Percentiles rank a stretch among this genome's conserved stretches.
These are phyloP conservation scores for Hyparrhenia diplandra DNA, from an alignment of 176 grass and related monocot species.

Conservation along the genomic window DNA sequence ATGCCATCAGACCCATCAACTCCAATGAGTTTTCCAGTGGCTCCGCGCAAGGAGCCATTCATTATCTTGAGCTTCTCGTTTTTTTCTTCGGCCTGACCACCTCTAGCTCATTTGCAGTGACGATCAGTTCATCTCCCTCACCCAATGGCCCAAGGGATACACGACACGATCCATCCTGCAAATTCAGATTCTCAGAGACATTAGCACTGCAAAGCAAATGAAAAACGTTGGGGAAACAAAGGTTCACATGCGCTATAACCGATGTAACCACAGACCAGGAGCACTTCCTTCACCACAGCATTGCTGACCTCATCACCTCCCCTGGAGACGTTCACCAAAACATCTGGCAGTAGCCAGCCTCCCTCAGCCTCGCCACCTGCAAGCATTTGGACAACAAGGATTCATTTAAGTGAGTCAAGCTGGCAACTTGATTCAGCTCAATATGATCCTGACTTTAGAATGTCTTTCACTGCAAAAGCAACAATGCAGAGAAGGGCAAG, in stretches of 20 bases:
- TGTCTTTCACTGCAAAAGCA: not conserved
- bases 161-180: constrained; percentile 65
- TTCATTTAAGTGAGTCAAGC: not conserved
- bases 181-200: not conserved
- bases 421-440: not conserved
- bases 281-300: constrained; percentile 60
- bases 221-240: not conserved
- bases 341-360: constrained; percentile 54
- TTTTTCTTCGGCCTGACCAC: constrained; percentile 71
- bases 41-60: constrained; percentile 47
- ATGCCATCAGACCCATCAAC: constrained; percentile 68
- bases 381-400: constrained; percentile 15
- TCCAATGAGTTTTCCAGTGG: constrained; percentile 58
- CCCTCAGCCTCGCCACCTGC: constrained; percentile 46
- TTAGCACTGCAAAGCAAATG: constrained; percentile 5
- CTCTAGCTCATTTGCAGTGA: constrained; percentile 54
- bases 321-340: constrained; percentile 61
- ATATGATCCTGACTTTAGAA: not conserved
- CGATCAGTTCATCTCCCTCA: constrained; percentile 38
- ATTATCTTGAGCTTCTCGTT: constrained; percentile 70
- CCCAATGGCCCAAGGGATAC: constrained; percentile 54
- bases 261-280: constrained; percentile 34
- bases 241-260: not conserved
- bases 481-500: not conserved
- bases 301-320: constrained; percentile 30